Evolutionary conservation across 768 basidiomycete species (phyloP).

Genomic region (Hygrocybe punicea): DNA sequence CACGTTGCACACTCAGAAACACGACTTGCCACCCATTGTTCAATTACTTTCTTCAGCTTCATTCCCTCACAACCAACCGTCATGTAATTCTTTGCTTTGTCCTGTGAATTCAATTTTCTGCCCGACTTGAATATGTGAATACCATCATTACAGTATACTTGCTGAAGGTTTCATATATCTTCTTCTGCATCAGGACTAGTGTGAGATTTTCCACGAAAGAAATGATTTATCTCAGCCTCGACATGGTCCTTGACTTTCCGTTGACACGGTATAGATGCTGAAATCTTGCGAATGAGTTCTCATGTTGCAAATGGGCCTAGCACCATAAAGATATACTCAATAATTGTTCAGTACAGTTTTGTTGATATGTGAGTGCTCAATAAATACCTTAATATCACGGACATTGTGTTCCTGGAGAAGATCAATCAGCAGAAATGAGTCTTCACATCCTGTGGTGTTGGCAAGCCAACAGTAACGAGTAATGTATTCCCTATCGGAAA

Average conservation of each 20-base stretch:
- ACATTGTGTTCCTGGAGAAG: conserved; percentile 24
- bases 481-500: conserved; percentile 9
- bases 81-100: conserved; percentile 16
- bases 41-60: conserved; percentile 8
- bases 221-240: conserved; percentile 13
- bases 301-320: conserved; percentile 19
- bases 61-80: conserved; percentile 14
- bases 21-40: conserved; percentile 19
- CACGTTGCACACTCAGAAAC: conserved; percentile 12
- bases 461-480: conserved; percentile 22
- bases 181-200: conserved; percentile 11
- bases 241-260: conserved; percentile 14
- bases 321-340: conserved; percentile 2
- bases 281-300: conserved; percentile 16
- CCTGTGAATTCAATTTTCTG: conserved; percentile 15
- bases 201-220: conserved; percentile 13
- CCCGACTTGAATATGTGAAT: conserved; percentile 18
- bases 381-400: too few species aligned
- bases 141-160: conserved; percentile 14
- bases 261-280: conserved; percentile 18
- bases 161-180: not conserved
- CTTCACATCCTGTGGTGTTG: conserved; percentile 14
- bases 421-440: conserved; percentile 12
- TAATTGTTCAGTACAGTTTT: too few species aligned
- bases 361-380: too few species aligned